Evolutionary conservation across 805 yeast genomes (phyloP).

Genomic region (Zygotorulaspora chibaensis): DNA sequence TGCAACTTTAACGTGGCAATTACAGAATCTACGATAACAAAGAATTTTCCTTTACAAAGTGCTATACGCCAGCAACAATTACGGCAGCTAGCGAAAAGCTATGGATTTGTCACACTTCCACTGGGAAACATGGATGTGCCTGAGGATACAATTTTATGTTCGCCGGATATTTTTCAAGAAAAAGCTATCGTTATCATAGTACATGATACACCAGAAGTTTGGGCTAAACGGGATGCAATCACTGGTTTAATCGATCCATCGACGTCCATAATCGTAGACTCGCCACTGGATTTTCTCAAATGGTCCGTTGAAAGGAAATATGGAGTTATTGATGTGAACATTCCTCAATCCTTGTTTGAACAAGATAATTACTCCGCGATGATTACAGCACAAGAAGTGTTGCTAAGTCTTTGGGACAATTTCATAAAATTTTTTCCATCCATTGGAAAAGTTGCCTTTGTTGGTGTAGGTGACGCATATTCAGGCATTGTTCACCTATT

Average conservation of each 20-base stretch:
- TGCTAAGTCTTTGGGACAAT: conserved; percentile 86
- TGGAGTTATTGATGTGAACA: conserved; percentile 80
- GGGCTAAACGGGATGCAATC: conserved; percentile 80
- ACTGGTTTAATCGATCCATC: conserved; percentile 73
- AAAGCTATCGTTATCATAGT: conserved; percentile 65
- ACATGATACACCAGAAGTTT: conserved; percentile 89
- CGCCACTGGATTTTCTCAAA: conserved; percentile 62
- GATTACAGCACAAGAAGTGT: conserved; percentile 68
- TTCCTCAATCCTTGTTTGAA: conserved; percentile 52
- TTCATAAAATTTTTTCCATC: conserved; percentile 67
- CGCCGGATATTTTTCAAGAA: conserved; percentile 62
- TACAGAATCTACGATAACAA: conserved; percentile 31
- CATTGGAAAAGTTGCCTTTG: conserved; percentile 65
- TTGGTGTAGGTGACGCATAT: conserved; percentile 88
- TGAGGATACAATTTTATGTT: conserved; percentile 42
- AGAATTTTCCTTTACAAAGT: conserved; percentile 56
- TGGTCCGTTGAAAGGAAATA: conserved; percentile 59
- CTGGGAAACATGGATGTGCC: conserved; percentile 40
- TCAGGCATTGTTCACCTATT: conserved; percentile 80
- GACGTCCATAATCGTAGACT: conserved; percentile 71
- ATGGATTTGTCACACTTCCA: conserved; percentile 66
- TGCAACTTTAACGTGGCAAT: conserved; percentile 37
- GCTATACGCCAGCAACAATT: conserved; percentile 74
- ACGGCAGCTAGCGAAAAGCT: conserved; percentile 47
- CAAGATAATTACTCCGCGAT: conserved; percentile 56